These are phyloP conservation scores for Botrytis fabae DNA, from an alignment of 2,329 filamentous ascomycete genomes.

Conservation along the genomic window DNA sequence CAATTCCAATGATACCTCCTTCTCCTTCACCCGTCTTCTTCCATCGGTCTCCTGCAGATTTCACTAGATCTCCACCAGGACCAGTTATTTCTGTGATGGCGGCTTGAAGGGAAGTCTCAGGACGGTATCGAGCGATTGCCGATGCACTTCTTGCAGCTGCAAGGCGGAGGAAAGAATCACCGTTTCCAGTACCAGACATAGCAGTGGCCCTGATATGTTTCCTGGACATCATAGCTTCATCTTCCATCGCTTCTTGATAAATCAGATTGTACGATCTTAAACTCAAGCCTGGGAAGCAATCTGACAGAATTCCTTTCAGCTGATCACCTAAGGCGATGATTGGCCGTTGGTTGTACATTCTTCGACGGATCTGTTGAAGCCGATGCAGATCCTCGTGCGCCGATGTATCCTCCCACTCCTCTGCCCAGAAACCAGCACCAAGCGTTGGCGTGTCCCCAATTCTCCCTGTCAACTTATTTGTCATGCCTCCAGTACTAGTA, in stretches of 20 bases:
- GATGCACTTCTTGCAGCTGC: constrained; percentile 71
- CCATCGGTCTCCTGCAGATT: constrained; percentile 74
- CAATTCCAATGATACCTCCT: constrained; percentile 84
- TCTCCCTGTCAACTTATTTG: constrained; percentile 82
- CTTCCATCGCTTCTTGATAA: constrained; percentile 10
- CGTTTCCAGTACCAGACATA: constrained; percentile 81
- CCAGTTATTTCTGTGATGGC: constrained; percentile 69
- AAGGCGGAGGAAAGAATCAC: constrained; percentile 79
- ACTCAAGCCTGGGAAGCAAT: constrained; percentile 55
- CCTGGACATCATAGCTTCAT: constrained; percentile 33
- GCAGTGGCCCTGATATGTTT: constrained; percentile 46
- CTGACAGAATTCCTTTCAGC: constrained; percentile 53
- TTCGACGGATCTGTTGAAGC: constrained; percentile 34
- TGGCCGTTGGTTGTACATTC: constrained; percentile 35
- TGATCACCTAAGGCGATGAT: constrained; percentile 46
- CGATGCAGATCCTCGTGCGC: constrained; percentile 41
- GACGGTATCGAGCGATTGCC: constrained; percentile 67
- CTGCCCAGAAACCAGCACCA: constrained; percentile 88
- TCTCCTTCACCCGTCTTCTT: constrained; percentile 73
- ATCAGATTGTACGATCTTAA: constrained; percentile 40
- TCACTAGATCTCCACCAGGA: constrained; percentile 69
- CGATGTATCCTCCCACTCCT: constrained; percentile 64
- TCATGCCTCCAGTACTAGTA: constrained; percentile 73
- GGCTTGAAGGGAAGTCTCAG: constrained; percentile 48
- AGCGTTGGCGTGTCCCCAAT: constrained; percentile 84